A percentile compares a stretch with the other conserved stretches of the same genome.
Conservation (phyloP, 1,139 yeast genomes). For the Nakaseomyces sp. region DNA sequence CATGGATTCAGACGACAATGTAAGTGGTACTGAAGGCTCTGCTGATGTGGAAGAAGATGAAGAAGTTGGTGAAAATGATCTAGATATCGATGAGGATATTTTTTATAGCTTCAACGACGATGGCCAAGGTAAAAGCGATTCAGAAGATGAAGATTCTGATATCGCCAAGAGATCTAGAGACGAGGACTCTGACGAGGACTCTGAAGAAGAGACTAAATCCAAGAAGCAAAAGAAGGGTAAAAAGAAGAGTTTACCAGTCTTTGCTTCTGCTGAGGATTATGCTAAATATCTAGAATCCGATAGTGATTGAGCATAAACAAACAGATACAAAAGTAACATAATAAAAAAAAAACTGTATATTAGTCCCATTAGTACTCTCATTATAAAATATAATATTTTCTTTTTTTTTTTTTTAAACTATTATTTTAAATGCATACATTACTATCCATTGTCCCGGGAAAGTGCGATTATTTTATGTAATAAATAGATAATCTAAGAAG, state of each 20-base stretch:
- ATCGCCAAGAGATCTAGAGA: slow-evolving; percentile 13
- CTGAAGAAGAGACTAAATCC: slow-evolving; percentile 27
- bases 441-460: no score
- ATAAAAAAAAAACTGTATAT: neutral
- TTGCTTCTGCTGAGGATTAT: slow-evolving; percentile 87
- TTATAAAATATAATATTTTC: no score
- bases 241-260: slow-evolving; percentile 65
- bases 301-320: slow-evolving; percentile 35
- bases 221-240: slow-evolving; percentile 47
- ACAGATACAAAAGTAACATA: neutral
- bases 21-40: slow-evolving; percentile 21
- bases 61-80: neutral
- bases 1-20: slow-evolving; percentile 30
- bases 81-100: slow-evolving; percentile 12
- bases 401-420: no score
- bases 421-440: no score
- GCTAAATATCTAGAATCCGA: slow-evolving; percentile 64
- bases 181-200: slow-evolving; percentile 16
- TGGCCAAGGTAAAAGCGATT: slow-evolving; percentile 23
- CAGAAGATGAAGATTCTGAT: slow-evolving; percentile 19
- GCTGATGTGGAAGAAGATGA: slow-evolving; percentile 22
- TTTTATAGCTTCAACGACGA: slow-evolving; percentile 14
- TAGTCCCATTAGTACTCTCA: neutral
- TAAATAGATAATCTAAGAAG: no score
- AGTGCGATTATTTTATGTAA: no score